phyloP scores from a whole-genome alignment of 2,329 filamentous ascomycete genomes.

The Fusarium sp. region DNA sequence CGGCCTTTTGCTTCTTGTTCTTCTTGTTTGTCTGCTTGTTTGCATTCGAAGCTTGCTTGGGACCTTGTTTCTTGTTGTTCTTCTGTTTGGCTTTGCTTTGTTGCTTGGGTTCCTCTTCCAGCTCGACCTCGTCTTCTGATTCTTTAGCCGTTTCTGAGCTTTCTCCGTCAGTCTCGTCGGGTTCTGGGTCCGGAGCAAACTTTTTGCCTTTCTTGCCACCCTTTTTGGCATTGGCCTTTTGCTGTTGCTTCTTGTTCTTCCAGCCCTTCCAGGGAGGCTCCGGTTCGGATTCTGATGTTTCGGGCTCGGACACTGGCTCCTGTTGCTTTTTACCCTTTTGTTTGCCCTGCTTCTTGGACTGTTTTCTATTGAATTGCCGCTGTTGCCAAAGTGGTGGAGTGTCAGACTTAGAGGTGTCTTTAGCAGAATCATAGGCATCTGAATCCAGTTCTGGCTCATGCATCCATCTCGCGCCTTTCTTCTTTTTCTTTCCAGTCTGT shows the following conservation, averaged over 20 bases:
- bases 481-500: conserved; percentile 38
- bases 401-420: conserved; percentile 35
- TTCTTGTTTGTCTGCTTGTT: conserved; percentile 20
- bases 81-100: conserved; percentile 27
- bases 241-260: conserved; percentile 26
- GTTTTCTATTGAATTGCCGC: conserved; percentile 28
- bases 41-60: conserved; percentile 10
- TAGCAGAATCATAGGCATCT: conserved; percentile 42
- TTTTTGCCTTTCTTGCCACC: conserved; percentile 12
- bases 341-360: conserved; percentile 36
- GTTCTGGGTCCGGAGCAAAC: conserved; percentile 13
- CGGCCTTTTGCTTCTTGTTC: conserved; percentile 27
- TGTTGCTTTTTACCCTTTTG: conserved; percentile 22
- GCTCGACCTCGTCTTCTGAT: conserved; percentile 26
- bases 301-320: conserved; percentile 9
- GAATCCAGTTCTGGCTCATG: conserved; percentile 41
- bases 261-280: conserved; percentile 34
- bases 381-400: conserved; percentile 23
- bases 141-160: conserved; percentile 27
- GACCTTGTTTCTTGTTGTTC: conserved; percentile 22
- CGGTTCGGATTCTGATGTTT: conserved; percentile 32
- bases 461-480: conserved; percentile 37
- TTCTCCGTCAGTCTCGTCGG: conserved; percentile 28
- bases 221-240: conserved; percentile 23
- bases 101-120: conserved; percentile 15